Evolutionary conservation across 1,139 yeast species (phyloP), one percentile per base, ranked within the genome.

Genomic region (Maudiozyma humilis): DNA sequence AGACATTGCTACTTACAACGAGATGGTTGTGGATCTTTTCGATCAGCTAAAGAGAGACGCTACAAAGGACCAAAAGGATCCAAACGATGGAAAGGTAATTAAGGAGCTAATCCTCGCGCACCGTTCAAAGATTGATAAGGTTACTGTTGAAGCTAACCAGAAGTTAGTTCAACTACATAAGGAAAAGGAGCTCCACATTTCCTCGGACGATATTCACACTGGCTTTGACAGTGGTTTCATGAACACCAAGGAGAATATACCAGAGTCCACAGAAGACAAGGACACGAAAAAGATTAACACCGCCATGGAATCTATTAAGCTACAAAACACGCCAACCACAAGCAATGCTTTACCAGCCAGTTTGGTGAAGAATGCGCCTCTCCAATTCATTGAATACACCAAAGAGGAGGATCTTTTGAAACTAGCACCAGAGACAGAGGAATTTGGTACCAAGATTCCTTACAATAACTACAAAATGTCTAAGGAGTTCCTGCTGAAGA

Each of bases 141-240:
- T 82, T 7, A 69, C 80, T 48, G 66, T 68, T 19, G 79, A 78
- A 49, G 83, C 79, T 42, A 70, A 75, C 35, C 72, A 74, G 36
- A 82, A 79, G 55, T 68, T 88, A 55, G 78, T 75, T 40, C 78
- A 77, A 32, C 70, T 91, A 46, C 73, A 77, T 53, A 73, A 78
- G 52, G 95, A 89, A 59, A 83, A 86, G 55, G 71, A 79, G 10
- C 63, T 70, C 47, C 82, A 86, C 59, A 89, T 91, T 51, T 79
- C 94, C 4, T 82, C 94, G 46, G 97, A 88, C 17, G 98, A 91
- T 63, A 74, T 88, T 34, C 94, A 79, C 53, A 87, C 94, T n/a
- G 98, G 96, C 0, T 91, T 87, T 69, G 95, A 89, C 59, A 75
- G 86, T 25, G 83, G 95, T 0, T 76, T 86, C 55, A 63, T 88